Conservation (phyloP, 1,284 basidiomycete species). For the Kalmanozyma brasiliensis region DNA sequence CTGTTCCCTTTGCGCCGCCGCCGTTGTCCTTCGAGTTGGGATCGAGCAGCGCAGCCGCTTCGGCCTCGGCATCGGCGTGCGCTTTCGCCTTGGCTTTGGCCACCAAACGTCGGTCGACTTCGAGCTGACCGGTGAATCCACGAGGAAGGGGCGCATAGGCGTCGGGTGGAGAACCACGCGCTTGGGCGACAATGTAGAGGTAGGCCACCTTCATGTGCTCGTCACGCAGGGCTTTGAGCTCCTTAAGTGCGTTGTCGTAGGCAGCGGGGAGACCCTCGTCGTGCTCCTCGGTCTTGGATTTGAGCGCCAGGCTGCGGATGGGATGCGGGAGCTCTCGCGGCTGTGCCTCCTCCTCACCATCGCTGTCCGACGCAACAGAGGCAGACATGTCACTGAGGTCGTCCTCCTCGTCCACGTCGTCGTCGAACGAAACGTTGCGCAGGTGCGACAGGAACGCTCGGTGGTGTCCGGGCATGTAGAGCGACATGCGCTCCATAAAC, state of each 20-base stretch:
- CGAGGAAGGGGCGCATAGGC: constrained; percentile 52
- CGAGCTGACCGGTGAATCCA: constrained; percentile 38
- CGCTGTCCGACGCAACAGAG: constrained; percentile 1
- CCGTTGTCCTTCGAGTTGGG: constrained; percentile 26
- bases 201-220: constrained; percentile 87
- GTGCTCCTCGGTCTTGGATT: constrained; percentile 30
- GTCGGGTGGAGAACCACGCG: constrained; percentile 49
- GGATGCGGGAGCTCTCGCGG: constrained; percentile 39
- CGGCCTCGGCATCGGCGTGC: constrained; percentile 19
- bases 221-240: constrained; percentile 84
- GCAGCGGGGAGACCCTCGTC: constrained; percentile 50
- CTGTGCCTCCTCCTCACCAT: background rate
- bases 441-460: constrained; percentile 87
- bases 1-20: constrained; percentile 58
- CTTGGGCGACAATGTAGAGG: constrained; percentile 73
- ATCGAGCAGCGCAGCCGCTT: constrained; percentile 29
- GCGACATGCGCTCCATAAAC: constrained; percentile 63
- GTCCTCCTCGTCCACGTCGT: constrained; percentile 14
- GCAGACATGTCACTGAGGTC: background rate
- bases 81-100: constrained; percentile 21
- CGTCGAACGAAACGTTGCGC: constrained; percentile 58
- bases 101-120: constrained; percentile 17
- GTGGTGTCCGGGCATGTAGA: constrained; percentile 71
- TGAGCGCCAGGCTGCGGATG: constrained; percentile 55
- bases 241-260: constrained; percentile 79